These are phyloP conservation scores for Paramecium pentaurelia DNA, from an alignment of 73 alveolate species.

Conservation along the genomic window DNA sequence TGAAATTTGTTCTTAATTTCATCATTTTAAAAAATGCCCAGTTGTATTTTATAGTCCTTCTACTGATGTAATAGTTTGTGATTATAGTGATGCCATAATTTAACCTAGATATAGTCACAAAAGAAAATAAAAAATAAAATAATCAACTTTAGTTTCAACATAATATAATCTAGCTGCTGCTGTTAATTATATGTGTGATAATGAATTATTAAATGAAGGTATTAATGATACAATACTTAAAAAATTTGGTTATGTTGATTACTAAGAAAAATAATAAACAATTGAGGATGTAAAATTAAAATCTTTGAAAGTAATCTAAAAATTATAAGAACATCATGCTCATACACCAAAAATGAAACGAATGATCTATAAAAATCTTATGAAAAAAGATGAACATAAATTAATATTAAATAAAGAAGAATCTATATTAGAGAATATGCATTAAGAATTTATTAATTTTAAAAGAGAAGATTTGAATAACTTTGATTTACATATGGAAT, in stretches of 20 bases:
- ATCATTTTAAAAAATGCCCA: neutral
- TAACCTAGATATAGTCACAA: neutral
- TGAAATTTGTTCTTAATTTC: neutral
- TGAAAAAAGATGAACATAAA: neutral
- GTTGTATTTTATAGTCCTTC: constrained; percentile 11
- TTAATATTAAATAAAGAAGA: neutral
- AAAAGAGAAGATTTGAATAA: neutral
- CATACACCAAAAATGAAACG: neutral
- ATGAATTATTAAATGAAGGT: neutral
- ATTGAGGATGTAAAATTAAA: neutral
- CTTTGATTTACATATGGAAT: neutral
- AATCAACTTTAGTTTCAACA: neutral
- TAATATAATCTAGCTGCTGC: neutral
- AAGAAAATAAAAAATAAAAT: neutral
- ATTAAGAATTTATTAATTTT: neutral
- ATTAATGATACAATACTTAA: neutral
- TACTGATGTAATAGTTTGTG: neutral
- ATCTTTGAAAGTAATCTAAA: neutral
- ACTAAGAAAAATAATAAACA: neutral
- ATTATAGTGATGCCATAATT: neutral
- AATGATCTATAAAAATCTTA: neutral
- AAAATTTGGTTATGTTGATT: neutral
- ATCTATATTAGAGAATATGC: neutral
- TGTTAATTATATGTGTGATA: neutral
- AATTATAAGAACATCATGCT: neutral